Conservation (phyloP, 106 monocot genomes). For the Apostasia shenzhenica region DNA sequence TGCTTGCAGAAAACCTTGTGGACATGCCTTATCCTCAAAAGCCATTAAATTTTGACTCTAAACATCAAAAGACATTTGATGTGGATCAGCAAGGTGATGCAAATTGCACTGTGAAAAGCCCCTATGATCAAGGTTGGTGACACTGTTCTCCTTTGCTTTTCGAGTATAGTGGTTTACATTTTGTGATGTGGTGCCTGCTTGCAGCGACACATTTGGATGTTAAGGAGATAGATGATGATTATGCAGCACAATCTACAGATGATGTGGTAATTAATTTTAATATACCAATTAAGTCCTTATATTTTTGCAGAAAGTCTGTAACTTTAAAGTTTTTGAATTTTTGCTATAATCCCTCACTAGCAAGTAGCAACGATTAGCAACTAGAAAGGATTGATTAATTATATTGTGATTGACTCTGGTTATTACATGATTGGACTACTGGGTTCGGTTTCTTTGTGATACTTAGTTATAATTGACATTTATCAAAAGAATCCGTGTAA, state of each 20-base stretch:
- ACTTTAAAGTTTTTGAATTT: no score
- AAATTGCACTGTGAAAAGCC: conserved; percentile 3
- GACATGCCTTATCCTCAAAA: conserved; percentile 27
- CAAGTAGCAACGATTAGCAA: no score
- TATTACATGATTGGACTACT: no score
- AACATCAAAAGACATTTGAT: conserved; percentile 12
- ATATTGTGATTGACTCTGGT: no score
- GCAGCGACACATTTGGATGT: conserved; percentile 37
- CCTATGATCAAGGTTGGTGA: conserved; percentile 19
- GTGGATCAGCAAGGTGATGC: conserved; percentile 20
- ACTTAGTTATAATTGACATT: no score
- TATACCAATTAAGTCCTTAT: background rate
- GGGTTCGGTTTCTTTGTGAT: no score
- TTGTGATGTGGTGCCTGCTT: conserved; percentile 2
- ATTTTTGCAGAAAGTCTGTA: background rate
- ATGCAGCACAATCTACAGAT: conserved; percentile 49
- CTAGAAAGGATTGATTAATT: no score
- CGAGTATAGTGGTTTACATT: background rate
- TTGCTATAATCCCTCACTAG: no score
- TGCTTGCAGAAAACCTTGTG: conserved; percentile 96
- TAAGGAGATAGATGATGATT: conserved; percentile 58
- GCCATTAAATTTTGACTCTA: conserved; percentile 9
- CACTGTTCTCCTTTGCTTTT: conserved; percentile 1
- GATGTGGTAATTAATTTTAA: conserved; percentile 44
- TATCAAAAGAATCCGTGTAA: no score